phyloP scores from a whole-genome alignment of 768 basidiomycete genomes.

The Trichaptum fuscoviolaceum region DNA sequence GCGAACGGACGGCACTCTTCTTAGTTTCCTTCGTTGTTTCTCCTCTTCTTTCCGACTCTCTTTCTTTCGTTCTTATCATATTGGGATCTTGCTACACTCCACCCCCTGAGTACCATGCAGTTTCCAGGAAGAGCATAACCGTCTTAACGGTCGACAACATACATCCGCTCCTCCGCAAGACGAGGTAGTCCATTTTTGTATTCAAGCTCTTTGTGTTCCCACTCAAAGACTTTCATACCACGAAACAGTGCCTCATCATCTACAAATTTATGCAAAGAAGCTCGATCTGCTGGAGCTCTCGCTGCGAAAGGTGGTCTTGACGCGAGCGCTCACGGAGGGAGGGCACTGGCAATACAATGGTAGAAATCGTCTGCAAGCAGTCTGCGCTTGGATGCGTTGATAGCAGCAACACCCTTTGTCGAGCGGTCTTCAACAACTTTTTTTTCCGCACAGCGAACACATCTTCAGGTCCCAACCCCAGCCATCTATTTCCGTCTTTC shows the following conservation, averaged over 20 bases:
- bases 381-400: slow-evolving; percentile 77
- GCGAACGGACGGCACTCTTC: too few relatives aligned
- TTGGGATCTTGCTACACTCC: too few relatives aligned
- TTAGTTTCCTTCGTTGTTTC: too few relatives aligned
- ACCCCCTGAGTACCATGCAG: too few relatives aligned
- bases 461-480: slow-evolving; percentile 86
- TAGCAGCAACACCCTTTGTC: slow-evolving; percentile 65
- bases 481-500: slow-evolving; percentile 78
- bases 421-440: slow-evolving; percentile 91
- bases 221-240: slow-evolving; percentile 86
- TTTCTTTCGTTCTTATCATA: too few relatives aligned
- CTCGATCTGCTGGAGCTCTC: slow-evolving; percentile 94
- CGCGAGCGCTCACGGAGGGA: slow-evolving; percentile 83
- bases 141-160: slow-evolving; percentile 93
- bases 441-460: slow-evolving; percentile 89
- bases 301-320: slow-evolving; percentile 93
- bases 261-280: slow-evolving; percentile 83
- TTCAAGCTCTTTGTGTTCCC: slow-evolving; percentile 76
- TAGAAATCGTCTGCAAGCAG: slow-evolving; percentile 74
- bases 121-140: slow-evolving; percentile 97
- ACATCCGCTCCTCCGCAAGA: slow-evolving; percentile 89
- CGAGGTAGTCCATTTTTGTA: slow-evolving; percentile 87
- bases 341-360: slow-evolving; percentile 54
- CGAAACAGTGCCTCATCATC: slow-evolving; percentile 89
- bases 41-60: too few relatives aligned